Conservation (phyloP, 2,329 filamentous ascomycete species). For the Blumeria hordei region DNA sequence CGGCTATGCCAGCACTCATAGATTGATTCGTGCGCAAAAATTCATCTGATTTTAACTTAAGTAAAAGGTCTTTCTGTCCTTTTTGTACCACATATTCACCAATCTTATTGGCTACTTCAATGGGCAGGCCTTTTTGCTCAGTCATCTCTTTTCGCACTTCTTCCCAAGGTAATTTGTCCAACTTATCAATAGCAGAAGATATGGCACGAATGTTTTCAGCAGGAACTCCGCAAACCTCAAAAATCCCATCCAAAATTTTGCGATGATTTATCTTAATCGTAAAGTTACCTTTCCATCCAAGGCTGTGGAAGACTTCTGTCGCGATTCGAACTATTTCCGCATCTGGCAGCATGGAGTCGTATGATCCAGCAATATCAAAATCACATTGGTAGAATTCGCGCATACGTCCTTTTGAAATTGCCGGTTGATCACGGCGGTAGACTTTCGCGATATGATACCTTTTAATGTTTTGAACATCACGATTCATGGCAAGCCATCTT, state of each 20-base stretch:
- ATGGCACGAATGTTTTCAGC: conserved; percentile 70
- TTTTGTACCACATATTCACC: conserved; percentile 62
- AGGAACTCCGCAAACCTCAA: conserved; percentile 75
- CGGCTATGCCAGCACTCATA: conserved; percentile 56
- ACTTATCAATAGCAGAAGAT: conserved; percentile 81
- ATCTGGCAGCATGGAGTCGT: conserved; percentile 80
- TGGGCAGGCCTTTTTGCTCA: conserved; percentile 63
- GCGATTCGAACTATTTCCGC: conserved; percentile 71
- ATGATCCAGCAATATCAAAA: conserved; percentile 75
- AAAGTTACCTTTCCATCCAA: conserved; percentile 40
- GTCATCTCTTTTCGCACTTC: conserved; percentile 87
- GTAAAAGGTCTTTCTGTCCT: conserved; percentile 50
- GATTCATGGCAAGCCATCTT: conserved; percentile 79
- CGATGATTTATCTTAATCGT: conserved; percentile 91
- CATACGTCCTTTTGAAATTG: conserved; percentile 80
- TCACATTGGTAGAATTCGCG: conserved; percentile 95
- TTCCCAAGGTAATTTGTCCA: conserved; percentile 78
- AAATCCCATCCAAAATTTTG: conserved; percentile 80
- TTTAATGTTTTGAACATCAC: conserved; percentile 57
- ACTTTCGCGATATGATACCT: conserved; percentile 92
- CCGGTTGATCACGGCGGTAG: conserved; percentile 57
- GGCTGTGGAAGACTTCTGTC: conserved; percentile 59
- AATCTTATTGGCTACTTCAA: conserved; percentile 62
- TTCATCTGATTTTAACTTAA: conserved; percentile 42
- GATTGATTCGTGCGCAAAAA: conserved; percentile 44